Base-by-base conservation (phyloP, 371 early-diverging fungal species). In the Lichtheimia corymbifera region DNA sequence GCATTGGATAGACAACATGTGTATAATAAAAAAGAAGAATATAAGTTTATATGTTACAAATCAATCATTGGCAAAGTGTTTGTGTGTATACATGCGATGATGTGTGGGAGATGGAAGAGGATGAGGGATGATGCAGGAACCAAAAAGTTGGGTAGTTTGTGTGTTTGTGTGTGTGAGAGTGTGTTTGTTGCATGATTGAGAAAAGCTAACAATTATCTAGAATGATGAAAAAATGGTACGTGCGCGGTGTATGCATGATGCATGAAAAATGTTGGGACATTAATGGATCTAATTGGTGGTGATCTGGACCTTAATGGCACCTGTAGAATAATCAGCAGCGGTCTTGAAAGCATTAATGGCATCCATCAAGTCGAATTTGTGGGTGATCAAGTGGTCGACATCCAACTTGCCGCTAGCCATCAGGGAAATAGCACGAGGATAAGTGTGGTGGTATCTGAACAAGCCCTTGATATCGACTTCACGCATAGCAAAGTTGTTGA, bases 401-500 rank as follows among this genome's bases (percentile, higher is more conserved):
- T 74, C 66, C 27, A 72, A 55, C 45, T 54, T 63, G 20, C 73
- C 73, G 49, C 75, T 71, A 5, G 73, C 63, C 27, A 78, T 49
- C n/a, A 78, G 54, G 51, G 71, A 56, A 35, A 78, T 71, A 15
- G 76, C 78, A 50, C 73, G 70, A 41, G 78, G 78, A 40, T 75
- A 78, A 28, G 78, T 78, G 58, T 78, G 78, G 53, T 78, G 78
- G 52, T 67, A 71, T 53, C 75, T 65, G 62, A 75, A 78, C 2
- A 75, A 59, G 43, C 79, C 79, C 40, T 68, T 57, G 54, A 78
- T 75, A 28, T 78, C 76, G 11, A 78, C 79, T 63, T 78, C 79
- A 35, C 76, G 71, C 76, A 73, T 78, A 17, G 79, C 79, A 71
- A 78, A 75, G 59, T 73, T 75, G 59, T 78, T 75, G 45, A 78